These are phyloP conservation scores for Acanthamoeba divionensis DNA, from an alignment of 208 protist genomes.

Conservation along the genomic window DNA sequence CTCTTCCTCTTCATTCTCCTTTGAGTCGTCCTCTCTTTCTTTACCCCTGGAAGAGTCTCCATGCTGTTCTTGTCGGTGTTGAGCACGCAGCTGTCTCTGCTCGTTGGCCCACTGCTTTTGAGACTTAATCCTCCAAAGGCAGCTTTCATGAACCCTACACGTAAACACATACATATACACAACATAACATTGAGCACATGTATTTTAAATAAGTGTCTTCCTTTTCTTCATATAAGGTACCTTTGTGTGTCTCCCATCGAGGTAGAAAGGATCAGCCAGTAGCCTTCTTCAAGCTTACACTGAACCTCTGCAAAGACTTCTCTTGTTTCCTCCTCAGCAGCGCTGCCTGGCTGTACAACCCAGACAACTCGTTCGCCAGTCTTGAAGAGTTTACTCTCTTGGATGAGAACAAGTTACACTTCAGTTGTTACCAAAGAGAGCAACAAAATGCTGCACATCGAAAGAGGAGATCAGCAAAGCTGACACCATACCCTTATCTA, in stretches of 20 bases:
- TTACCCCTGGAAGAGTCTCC: not conserved
- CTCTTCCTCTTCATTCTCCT: not conserved
- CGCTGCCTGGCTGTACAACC: too few species aligned
- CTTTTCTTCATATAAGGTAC: not conserved
- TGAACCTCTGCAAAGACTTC: slow-evolving; percentile 14
- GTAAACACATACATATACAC: too few species aligned
- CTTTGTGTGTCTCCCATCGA: not conserved
- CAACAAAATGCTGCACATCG: too few species aligned
- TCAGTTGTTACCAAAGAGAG: too few species aligned
- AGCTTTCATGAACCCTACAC: not conserved
- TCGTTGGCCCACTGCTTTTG: not conserved
- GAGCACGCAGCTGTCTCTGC: not conserved
- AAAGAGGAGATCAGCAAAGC: too few species aligned
- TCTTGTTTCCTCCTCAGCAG: too few species aligned
- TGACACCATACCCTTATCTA: too few species aligned
- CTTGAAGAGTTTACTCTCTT: too few species aligned
- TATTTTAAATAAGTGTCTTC: not conserved
- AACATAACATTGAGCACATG: not conserved
- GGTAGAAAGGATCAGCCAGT: slow-evolving; percentile 5
- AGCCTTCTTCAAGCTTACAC: not conserved
- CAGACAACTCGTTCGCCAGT: too few species aligned
- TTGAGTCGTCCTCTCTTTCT: not conserved
- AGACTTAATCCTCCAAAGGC: not conserved
- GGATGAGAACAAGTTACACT: too few species aligned
- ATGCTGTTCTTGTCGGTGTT: not conserved